These are phyloP conservation scores for Candida sp. DNA, from an alignment of 1,139 yeast species.

Conservation along the genomic window DNA sequence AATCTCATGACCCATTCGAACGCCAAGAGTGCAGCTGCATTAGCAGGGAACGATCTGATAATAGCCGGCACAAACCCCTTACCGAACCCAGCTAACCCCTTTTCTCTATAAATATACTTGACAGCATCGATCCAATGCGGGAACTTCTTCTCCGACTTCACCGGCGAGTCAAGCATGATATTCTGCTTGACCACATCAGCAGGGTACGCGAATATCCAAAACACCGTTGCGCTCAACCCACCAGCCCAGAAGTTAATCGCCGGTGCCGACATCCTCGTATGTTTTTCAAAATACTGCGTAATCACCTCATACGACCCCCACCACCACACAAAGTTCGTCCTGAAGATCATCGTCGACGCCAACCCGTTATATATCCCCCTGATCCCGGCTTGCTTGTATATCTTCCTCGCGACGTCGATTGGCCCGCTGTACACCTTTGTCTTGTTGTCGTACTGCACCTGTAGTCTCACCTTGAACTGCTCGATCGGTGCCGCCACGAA, in stretches of 20 bases:
- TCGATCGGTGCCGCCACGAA: slow-evolving; percentile 96
- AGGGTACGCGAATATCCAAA: slow-evolving; percentile 93
- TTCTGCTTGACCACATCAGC: slow-evolving; percentile 90
- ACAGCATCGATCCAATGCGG: slow-evolving; percentile 79
- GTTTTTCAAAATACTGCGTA: slow-evolving; percentile 66
- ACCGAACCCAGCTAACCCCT: slow-evolving; percentile 66
- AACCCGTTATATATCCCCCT: slow-evolving; percentile 80
- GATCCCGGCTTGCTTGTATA: slow-evolving; percentile 64
- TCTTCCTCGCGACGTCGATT: slow-evolving; percentile 64
- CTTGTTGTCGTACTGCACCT: slow-evolving; percentile 85
- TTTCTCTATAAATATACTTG: slow-evolving; percentile 60
- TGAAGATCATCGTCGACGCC: slow-evolving; percentile 80
- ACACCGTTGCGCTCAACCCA: slow-evolving; percentile 82
- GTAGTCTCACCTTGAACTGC: slow-evolving; percentile 85
- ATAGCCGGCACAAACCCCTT: slow-evolving; percentile 84
- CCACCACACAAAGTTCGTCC: slow-evolving; percentile 89
- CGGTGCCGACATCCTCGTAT: slow-evolving; percentile 68
- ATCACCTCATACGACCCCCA: slow-evolving; percentile 93
- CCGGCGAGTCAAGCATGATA: slow-evolving; percentile 80
- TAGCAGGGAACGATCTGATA: slow-evolving; percentile 81
- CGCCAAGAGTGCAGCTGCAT: slow-evolving; percentile 93
- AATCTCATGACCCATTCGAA: slow-evolving; percentile 83
- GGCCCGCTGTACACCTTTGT: slow-evolving; percentile 79
- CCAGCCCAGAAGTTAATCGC: slow-evolving; percentile 92
- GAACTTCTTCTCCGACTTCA: slow-evolving; percentile 62